Evolutionary conservation across 2,329 filamentous ascomycete genomes (phyloP).

Genomic region (Fusarium secorum): DNA sequence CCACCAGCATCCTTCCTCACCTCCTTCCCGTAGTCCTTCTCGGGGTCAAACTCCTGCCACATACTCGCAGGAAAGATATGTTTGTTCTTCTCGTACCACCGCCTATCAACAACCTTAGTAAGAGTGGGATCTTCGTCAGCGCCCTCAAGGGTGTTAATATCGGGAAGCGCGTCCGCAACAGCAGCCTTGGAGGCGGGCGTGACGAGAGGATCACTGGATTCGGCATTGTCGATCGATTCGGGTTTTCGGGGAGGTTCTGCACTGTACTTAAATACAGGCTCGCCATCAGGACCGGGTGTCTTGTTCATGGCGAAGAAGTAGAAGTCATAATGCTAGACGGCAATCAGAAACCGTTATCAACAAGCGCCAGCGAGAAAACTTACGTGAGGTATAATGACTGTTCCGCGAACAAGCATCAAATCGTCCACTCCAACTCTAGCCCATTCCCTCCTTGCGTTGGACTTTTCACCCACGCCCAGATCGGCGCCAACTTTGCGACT

Average conservation of each 20-base stretch:
- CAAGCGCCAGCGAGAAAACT: slow-evolving; percentile 49
- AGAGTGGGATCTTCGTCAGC: slow-evolving; percentile 76
- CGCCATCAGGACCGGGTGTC: slow-evolving; percentile 74
- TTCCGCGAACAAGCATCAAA: slow-evolving; percentile 88
- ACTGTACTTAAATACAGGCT: slow-evolving; percentile 78
- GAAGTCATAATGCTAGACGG: slow-evolving; percentile 87
- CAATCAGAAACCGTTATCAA: slow-evolving; percentile 28
- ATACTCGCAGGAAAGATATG: slow-evolving; percentile 97
- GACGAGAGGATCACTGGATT: slow-evolving; percentile 30
- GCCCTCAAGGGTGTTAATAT: slow-evolving; percentile 73
- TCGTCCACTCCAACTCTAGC: slow-evolving; percentile 94
- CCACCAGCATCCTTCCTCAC: slow-evolving; percentile 85
- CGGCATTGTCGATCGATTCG: slow-evolving; percentile 41
- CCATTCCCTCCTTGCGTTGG: slow-evolving; percentile 80
- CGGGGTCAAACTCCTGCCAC: slow-evolving; percentile 94
- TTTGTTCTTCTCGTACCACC: slow-evolving; percentile 98
- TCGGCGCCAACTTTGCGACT: slow-evolving; percentile 91
- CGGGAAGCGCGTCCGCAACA: slow-evolving; percentile 51
- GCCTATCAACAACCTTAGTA: slow-evolving; percentile 93
- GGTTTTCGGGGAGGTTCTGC: slow-evolving; percentile 53
- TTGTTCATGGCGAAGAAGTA: slow-evolving; percentile 97
- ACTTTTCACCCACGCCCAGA: slow-evolving; percentile 74
- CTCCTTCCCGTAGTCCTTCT: slow-evolving; percentile 81
- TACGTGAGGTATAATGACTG: slow-evolving; percentile 93
- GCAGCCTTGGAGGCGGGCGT: slow-evolving; percentile 50